These are phyloP conservation scores for Nicotiana rustica DNA, from an alignment of 305 asterid genomes.

Conservation along the genomic window DNA sequence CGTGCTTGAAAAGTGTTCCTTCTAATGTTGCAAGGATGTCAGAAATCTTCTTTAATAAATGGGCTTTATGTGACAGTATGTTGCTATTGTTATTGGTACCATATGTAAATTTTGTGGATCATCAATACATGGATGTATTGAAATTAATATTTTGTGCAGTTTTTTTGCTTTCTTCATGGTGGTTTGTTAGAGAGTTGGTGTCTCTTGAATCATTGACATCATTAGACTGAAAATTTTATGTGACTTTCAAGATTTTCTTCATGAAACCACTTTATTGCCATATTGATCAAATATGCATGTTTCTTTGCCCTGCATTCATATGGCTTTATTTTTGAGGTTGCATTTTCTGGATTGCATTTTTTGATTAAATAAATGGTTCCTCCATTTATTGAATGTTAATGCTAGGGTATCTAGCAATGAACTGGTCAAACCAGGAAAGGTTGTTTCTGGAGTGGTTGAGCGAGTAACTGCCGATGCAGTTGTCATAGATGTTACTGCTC, in stretches of 20 bases:
- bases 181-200: background rate
- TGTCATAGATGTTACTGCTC: constrained; percentile 58
- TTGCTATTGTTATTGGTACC: constrained; percentile 21
- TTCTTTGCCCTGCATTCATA: background rate
- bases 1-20: background rate
- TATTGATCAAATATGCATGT: background rate
- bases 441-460: constrained; percentile 88
- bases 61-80: background rate
- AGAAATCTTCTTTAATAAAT: background rate
- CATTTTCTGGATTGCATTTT: constrained; percentile 6
- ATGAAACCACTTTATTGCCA: background rate
- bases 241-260: background rate
- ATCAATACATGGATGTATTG: background rate
- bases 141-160: background rate
- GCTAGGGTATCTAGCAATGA: constrained; percentile 64
- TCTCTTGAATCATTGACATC: constrained; percentile 34
- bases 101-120: constrained; percentile 1
- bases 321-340: background rate
- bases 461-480: constrained; percentile 64
- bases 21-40: background rate
- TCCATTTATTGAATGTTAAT: constrained; percentile 13
- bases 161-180: constrained; percentile 24
- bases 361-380: background rate
- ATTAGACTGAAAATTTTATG: background rate
- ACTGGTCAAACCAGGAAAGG: constrained; percentile 66